Evolutionary conservation across 2,329 filamentous ascomycete species (phyloP).

Genomic region (Didymella segeticola): DNA sequence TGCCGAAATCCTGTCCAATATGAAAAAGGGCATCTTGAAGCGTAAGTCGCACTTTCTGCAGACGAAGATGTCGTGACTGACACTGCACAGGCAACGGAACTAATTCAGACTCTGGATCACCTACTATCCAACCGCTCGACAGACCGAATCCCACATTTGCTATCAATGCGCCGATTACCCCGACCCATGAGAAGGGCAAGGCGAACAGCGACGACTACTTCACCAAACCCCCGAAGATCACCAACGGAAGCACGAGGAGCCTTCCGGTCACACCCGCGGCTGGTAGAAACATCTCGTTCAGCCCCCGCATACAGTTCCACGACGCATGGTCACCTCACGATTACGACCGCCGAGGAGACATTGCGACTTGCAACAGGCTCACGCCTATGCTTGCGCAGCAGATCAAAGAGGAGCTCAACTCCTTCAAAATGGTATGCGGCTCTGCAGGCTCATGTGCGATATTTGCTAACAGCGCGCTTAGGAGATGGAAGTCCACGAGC

Average conservation of each 20-base stretch:
- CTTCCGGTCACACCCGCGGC: slow-evolving; percentile 79
- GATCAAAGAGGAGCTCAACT: slow-evolving; percentile 99
- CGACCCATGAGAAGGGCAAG: slow-evolving; percentile 68
- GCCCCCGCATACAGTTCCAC: slow-evolving; percentile 90
- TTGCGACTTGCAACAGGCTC: slow-evolving; percentile 96
- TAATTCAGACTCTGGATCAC: slow-evolving; percentile 72
- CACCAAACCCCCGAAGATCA: slow-evolving; percentile 73
- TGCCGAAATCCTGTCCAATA: slow-evolving; percentile 87
- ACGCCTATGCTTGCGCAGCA: slow-evolving; percentile 98
- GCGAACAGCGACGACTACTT: slow-evolving; percentile 83
- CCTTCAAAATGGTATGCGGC: slow-evolving; percentile 92
- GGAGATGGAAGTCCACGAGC: slow-evolving; percentile 99
- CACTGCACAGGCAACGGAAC: slow-evolving; percentile 51
- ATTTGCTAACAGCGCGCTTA: slow-evolving; percentile 57
- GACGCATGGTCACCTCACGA: slow-evolving; percentile 96
- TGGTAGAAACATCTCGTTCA: slow-evolving; percentile 74
- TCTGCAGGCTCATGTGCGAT: neutral
- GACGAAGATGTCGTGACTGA: slow-evolving; percentile 13
- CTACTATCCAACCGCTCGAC: slow-evolving; percentile 69
- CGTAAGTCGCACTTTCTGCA: slow-evolving; percentile 61
- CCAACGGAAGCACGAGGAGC: slow-evolving; percentile 76
- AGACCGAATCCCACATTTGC: slow-evolving; percentile 71
- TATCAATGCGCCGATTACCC: slow-evolving; percentile 87
- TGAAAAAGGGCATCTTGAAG: slow-evolving; percentile 96
- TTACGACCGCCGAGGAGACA: slow-evolving; percentile 93